These are phyloP conservation scores for Silene noctiflora DNA, from an alignment of 179 eudicot genomes.

Conservation along the genomic window DNA sequence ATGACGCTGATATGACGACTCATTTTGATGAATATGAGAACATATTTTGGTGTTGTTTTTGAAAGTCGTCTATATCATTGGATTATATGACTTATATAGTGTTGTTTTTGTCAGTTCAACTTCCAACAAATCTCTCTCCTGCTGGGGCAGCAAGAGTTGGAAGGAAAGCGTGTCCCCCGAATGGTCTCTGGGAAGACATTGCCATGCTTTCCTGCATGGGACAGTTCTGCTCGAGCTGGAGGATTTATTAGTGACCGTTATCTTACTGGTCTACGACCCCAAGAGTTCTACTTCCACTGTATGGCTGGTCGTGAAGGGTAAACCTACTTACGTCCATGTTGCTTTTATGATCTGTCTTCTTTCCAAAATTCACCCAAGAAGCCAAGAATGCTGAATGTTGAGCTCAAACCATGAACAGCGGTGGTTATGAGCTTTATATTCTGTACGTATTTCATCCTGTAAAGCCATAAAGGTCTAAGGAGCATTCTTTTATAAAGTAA, in stretches of 20 bases:
- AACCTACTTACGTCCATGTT: background rate
- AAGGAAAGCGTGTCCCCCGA: constrained; percentile 98
- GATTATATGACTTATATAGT: constrained; percentile 7
- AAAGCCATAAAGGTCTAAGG: background rate
- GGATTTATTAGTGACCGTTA: constrained; percentile 96
- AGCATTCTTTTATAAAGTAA: background rate
- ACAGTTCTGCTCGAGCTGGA: constrained; percentile 86
- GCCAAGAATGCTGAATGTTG: background rate
- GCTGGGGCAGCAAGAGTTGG: constrained; percentile 97
- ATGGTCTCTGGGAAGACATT: constrained; percentile 98
- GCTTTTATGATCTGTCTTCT: background rate
- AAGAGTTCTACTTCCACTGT: constrained; percentile 96
- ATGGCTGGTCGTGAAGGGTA: constrained; percentile 99
- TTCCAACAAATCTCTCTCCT: constrained; percentile 94
- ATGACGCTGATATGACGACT: background rate
- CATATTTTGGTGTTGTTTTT: background rate
- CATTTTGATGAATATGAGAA: background rate
- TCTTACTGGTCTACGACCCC: constrained; percentile 92
- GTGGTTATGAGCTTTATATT: background rate
- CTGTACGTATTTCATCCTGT: background rate
- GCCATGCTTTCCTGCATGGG: constrained; percentile 94
- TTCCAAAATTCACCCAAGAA: background rate
- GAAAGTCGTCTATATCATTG: background rate
- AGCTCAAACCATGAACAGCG: background rate
- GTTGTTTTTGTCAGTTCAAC: constrained; percentile 62